Conservation (phyloP, 1,139 yeast species). For the Casaregolazyma suthepensis region DNA sequence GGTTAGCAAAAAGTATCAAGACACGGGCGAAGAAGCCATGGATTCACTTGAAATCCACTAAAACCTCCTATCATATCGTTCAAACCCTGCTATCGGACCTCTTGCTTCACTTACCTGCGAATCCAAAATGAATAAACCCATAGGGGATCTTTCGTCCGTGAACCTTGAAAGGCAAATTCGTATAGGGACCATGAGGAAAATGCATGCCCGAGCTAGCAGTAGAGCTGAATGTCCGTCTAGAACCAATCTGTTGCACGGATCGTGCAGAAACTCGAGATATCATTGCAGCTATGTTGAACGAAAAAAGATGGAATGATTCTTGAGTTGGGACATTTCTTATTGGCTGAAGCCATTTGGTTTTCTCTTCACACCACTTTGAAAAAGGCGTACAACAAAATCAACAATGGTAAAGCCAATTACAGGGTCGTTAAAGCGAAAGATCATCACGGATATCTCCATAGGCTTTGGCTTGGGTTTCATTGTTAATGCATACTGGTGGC, state of each 20-base stretch:
- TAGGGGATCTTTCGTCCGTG: constrained; percentile 88
- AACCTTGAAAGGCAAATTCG: constrained; percentile 90
- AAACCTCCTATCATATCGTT: no score
- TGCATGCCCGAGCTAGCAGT: constrained; percentile 27
- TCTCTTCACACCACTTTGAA: constrained; percentile 7
- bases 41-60: neutral
- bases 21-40: no score
- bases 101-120: constrained; percentile 46
- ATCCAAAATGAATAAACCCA: constrained; percentile 72
- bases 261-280: constrained; percentile 18
- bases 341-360: constrained; percentile 5
- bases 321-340: constrained; percentile 6
- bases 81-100: no score
- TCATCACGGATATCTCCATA: constrained; percentile 69
- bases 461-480: constrained; percentile 37
- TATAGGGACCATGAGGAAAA: constrained; percentile 74
- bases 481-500: constrained; percentile 64
- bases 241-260: constrained; percentile 8
- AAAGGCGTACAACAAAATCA: constrained; percentile 3
- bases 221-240: constrained; percentile 10
- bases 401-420: constrained; percentile 81
- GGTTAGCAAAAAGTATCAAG: neutral
- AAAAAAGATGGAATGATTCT: constrained; percentile 8
- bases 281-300: constrained; percentile 3
- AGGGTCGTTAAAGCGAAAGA: constrained; percentile 77